Base-by-base conservation (phyloP, 208 protist genomes). In the Lotmaria passim region DNA sequence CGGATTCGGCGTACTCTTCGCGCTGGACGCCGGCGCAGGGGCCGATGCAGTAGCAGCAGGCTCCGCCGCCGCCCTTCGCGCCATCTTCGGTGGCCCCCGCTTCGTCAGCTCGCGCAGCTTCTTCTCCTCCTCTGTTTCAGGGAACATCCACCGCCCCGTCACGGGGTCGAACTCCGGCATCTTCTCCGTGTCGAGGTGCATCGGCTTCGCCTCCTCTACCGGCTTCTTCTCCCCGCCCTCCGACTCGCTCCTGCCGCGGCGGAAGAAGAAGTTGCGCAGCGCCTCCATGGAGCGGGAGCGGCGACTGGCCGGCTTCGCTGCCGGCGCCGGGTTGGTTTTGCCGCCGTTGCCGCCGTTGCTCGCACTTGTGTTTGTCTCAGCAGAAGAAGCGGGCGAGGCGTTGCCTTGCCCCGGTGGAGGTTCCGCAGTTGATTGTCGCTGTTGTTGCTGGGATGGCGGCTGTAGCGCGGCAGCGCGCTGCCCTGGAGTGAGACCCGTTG, bases 121-220 rank as follows among this genome's bases (percentile, higher is more conserved):
- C 75, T 87, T 90, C 68, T 96, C 89, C 70, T 94, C 91, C 51
- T 93, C 87, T 24, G 85, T 91, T 75, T 93, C 73, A 34, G 78
- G 76, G 77, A 96, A 94, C 57, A 93, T 65, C 79, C 89, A 96
- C 11, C 87, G 83, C 23, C 87, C 87, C 0, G 83, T 92, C 17
- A 73, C 78, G 3, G 83, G 77, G 65, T 96, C 89, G 69, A 90
- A 96, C 55, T 79, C 72, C 5, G 91, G 91, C 21, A 84, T 78
- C 61, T 85, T 86, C 50, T 80, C 87, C 12, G 89, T 94, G 77
- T 96, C 81, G 34, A 96, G 75, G 56, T 94, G 93, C 91, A 96
- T 96, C 51, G 80, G 78, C 66, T 94, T 96, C 39, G 83, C 78
- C 69, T 89, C 84, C n/a, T 93, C 78, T 21, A 82, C 75, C 24